Percentiles rank a stretch among this genome's conserved stretches.
phyloP scores from a whole-genome alignment of 1,284 basidiomycete genomes.

The Cerioporus squamosus region DNA sequence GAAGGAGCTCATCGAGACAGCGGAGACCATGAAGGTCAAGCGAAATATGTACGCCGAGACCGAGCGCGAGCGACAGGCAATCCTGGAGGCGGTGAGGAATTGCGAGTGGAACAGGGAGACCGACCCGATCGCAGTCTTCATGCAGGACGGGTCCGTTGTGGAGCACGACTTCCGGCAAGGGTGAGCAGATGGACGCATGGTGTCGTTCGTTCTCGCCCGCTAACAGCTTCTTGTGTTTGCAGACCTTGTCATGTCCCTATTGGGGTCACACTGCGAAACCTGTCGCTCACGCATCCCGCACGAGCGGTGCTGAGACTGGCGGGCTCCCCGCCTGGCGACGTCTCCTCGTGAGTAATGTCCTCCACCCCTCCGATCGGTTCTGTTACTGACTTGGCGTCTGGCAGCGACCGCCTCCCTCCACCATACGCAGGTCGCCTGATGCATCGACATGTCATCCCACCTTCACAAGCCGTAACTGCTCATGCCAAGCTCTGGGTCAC shows the following conservation, averaged over 20 bases:
- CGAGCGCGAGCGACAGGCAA: slow-evolving; percentile 66
- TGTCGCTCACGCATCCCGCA: slow-evolving; percentile 61
- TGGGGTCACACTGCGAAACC: slow-evolving; percentile 67
- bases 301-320: slow-evolving; percentile 58
- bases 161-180: slow-evolving; percentile 70
- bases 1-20: slow-evolving; percentile 56
- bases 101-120: slow-evolving; percentile 82
- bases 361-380: background rate
- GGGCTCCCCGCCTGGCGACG: slow-evolving; percentile 29
- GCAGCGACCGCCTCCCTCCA: slow-evolving; percentile 49
- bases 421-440: slow-evolving; percentile 64
- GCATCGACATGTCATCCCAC: slow-evolving; percentile 57
- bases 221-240: background rate
- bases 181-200: slow-evolving; percentile 44
- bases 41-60: slow-evolving; percentile 92
- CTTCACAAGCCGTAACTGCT: slow-evolving; percentile 48
- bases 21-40: slow-evolving; percentile 66
- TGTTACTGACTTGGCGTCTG: slow-evolving; percentile 2
- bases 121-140: slow-evolving; percentile 66
- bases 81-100: slow-evolving; percentile 67
- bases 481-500: slow-evolving; percentile 59
- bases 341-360: slow-evolving; percentile 5
- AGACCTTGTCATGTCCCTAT: slow-evolving; percentile 65
- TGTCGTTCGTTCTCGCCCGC: background rate
- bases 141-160: slow-evolving; percentile 46